These are phyloP conservation scores for Fusarium anthophilum DNA, from an alignment of 2,329 filamentous ascomycete genomes.

Conservation along the genomic window DNA sequence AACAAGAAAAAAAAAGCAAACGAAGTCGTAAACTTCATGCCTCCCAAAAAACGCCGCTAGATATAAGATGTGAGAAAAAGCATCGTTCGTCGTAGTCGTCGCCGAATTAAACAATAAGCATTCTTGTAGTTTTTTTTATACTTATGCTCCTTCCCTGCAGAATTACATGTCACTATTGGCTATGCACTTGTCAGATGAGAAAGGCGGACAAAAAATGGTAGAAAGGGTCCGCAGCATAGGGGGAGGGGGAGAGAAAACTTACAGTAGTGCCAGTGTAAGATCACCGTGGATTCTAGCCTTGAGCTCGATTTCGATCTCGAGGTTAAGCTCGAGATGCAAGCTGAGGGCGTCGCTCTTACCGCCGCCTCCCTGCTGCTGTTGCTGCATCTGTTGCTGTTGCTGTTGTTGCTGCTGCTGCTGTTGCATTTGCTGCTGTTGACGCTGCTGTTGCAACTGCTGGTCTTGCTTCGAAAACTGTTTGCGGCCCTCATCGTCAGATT, in stretches of 20 bases:
- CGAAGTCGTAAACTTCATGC: slow-evolving; percentile 29
- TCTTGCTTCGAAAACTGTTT: slow-evolving; percentile 18
- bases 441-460: slow-evolving; percentile 13
- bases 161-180: slow-evolving; percentile 41
- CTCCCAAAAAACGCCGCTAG: slow-evolving; percentile 26
- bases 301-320: slow-evolving; percentile 85
- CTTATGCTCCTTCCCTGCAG: slow-evolving; percentile 31
- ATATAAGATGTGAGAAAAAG: neutral
- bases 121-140: neutral
- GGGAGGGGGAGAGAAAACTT: slow-evolving; percentile 38
- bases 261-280: slow-evolving; percentile 77
- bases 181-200: slow-evolving; percentile 27
- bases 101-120: slow-evolving; percentile 4
- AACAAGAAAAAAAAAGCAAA: neutral
- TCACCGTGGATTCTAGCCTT: slow-evolving; percentile 90
- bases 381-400: slow-evolving; percentile 32
- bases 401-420: slow-evolving; percentile 28
- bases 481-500: slow-evolving; percentile 31
- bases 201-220: slow-evolving; percentile 11
- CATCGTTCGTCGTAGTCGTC: slow-evolving; percentile 4
- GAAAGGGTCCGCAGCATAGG: neutral
- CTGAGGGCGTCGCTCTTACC: slow-evolving; percentile 59
- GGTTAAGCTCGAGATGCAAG: slow-evolving; percentile 79
- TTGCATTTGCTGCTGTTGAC: slow-evolving; percentile 26
- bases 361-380: slow-evolving; percentile 27